Percentiles rank a stretch among this genome's conserved stretches.
Conservation (phyloP, 73 alveolate species). For the Urostyla sp. region DNA sequence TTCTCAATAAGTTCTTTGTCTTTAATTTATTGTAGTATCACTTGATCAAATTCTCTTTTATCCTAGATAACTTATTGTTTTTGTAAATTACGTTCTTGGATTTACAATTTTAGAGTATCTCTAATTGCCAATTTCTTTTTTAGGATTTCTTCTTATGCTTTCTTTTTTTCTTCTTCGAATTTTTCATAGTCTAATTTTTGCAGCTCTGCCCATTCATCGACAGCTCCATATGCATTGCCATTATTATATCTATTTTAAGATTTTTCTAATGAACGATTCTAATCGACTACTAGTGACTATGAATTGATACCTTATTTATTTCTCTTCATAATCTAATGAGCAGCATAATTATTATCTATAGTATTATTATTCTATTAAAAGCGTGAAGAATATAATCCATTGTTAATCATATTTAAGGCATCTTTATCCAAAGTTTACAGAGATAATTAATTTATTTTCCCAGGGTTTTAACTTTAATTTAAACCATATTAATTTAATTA, state of each 20-base stretch:
- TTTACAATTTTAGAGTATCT: slow-evolving; percentile 32
- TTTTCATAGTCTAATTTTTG: slow-evolving; percentile 1
- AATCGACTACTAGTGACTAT: slow-evolving; percentile 12
- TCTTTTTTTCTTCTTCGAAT: slow-evolving; percentile 41
- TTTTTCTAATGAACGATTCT: neutral
- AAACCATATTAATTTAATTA: neutral
- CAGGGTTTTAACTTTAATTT: neutral
- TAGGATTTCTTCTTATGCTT: neutral
- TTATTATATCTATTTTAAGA: neutral
- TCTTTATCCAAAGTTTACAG: neutral
- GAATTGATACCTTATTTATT: neutral
- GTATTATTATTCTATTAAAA: neutral
- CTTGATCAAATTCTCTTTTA: no score
- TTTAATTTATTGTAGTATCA: no score
- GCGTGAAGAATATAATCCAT: neutral
- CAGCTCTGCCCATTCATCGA: slow-evolving; percentile 57
- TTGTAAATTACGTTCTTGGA: slow-evolving; percentile 36
- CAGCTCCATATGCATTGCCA: slow-evolving; percentile 6
- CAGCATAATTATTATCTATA: neutral
- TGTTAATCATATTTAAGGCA: slow-evolving; percentile 2
- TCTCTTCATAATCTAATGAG: neutral
- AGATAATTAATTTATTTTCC: neutral
- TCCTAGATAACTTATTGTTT: no score
- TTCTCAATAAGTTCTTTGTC: no score
- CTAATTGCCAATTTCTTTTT: slow-evolving; percentile 1